Evolutionary conservation across 805 yeast genomes (phyloP), one percentile per base, ranked within the genome.

Genomic region (Metschnikowia corniflorae): DNA sequence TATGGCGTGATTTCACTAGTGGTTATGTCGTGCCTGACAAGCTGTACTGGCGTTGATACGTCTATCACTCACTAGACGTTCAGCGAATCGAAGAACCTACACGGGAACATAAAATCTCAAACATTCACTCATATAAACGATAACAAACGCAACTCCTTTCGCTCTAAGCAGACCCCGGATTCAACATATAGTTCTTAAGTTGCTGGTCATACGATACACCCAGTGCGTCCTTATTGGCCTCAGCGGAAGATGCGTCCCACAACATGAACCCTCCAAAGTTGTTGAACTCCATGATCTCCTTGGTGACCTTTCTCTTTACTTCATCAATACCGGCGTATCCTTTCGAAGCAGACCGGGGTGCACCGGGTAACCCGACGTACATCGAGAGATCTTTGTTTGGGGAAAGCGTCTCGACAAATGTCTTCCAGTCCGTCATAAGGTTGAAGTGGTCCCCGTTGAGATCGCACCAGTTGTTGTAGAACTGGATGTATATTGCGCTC

Each of bases 401-500:
- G 23, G 89, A 72, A 18, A 70, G 50, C 35, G 60, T 63, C 22
- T 63, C 43, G 19, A 91, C 93, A 56, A 57, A 86, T 19, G 70
- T 57, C 23, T 71, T 66, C 96, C 96, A 87, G 22, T 37, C 42
- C 2, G 85, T 74, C 44, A 79, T 82, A 68, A 68, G 72, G 60
- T 73, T 73, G 71, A 86, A 88, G 31, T 44, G 39, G 26, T 46
- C 37, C 14, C 45, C 42, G 16, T 5, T 26, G 47, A 30, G 68
- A 67, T 31, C 74, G 63, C 45, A 41, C 62, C 95, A 86, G 65
- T 88, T 88, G 75, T 88, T 88, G 73, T 87, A 87, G 65, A 88
- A 88, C 66, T 87, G 96, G 47, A 88, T 73, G 55, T 84, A 86
- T 4, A 86, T 82, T 59, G 78, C 86, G 61, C 88, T 96, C 49